Base-by-base conservation (phyloP, 495 filamentous ascomycete species). In the Tricharina praecox region DNA sequence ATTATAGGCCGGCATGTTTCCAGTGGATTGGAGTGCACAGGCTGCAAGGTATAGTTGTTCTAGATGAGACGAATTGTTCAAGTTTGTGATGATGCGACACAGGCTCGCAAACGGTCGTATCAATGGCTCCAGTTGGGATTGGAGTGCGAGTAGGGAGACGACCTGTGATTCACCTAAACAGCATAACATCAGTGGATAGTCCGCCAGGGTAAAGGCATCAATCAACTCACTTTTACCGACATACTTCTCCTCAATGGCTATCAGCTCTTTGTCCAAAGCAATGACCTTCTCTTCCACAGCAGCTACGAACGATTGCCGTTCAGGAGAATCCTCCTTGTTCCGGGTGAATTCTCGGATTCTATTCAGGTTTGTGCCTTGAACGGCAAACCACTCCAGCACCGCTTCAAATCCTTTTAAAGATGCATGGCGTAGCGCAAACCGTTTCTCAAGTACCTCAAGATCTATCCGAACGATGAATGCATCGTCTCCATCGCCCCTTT, bases 41-140 rank as follows among this genome's bases (percentile, higher is more conserved):
- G 78, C 71, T 4, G 71, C 63, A 23, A 83, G 75, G 51, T 75
- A 92, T 0, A 97, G 65, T 2, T 77, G 62, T 54, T 94, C 82
- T 10, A 97, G 71, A 62, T 75, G 74, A 72, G 64, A 24, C 62
- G 61, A 5, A 58, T 64, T 50, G 55, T 58, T 38, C 63, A 58
- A 11, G 67, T 55, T 39, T 60, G 60, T 32, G 34, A 75, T 62
- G 32, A 75, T 68, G 11, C 57, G 52, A 1, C 71, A 67, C 21
- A 92, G 62, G 1, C 66, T 63, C 11, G 68, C 57, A 4, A 86
- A 66, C n/a, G 75, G 68, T 23, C 64, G 61, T 13, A 76, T 61
- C 16, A 63, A 60, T 2, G 65, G 65, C n/a, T 68, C 61, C 3
- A 86, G 63, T 34, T 81, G 75, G n/a, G 68, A 61, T 37, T 77